Conservation (phyloP, 148 eudicot species). For the Euryodendron excelsum region DNA sequence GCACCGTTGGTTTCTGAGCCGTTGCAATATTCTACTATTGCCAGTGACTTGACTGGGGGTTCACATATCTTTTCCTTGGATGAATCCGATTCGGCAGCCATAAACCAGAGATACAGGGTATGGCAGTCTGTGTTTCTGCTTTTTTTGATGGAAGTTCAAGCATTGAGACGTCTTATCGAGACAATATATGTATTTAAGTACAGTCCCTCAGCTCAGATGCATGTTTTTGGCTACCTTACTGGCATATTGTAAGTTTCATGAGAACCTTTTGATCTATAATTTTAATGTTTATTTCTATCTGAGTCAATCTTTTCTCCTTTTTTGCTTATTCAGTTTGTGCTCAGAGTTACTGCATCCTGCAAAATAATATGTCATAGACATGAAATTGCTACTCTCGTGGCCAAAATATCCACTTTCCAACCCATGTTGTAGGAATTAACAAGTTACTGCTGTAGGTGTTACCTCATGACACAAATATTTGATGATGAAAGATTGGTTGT, state of each 20-base stretch:
- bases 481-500: background rate
- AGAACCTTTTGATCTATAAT: background rate
- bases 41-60: slow-evolving; percentile 63
- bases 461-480: background rate
- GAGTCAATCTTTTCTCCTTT: background rate
- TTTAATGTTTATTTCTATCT: background rate
- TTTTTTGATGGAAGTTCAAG: slow-evolving; percentile 81
- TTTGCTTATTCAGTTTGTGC: background rate
- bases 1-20: slow-evolving; percentile 49
- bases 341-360: background rate
- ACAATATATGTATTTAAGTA: slow-evolving; percentile 70
- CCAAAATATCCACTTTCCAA: background rate
- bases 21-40: slow-evolving; percentile 48
- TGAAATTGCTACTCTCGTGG: background rate
- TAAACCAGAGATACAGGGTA: slow-evolving; percentile 36
- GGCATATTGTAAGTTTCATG: slow-evolving; percentile 71
- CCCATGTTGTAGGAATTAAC: background rate
- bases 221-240: slow-evolving; percentile 65
- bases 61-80: slow-evolving; percentile 46
- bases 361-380: background rate
- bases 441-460: too few species aligned
- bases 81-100: slow-evolving; percentile 26
- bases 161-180: slow-evolving; percentile 69
- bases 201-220: slow-evolving; percentile 79
- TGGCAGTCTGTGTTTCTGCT: slow-evolving; percentile 81